Evolutionary conservation across 371 early-diverging fungal species (phyloP).

Genomic region (Blastocladiella emersonii): DNA sequence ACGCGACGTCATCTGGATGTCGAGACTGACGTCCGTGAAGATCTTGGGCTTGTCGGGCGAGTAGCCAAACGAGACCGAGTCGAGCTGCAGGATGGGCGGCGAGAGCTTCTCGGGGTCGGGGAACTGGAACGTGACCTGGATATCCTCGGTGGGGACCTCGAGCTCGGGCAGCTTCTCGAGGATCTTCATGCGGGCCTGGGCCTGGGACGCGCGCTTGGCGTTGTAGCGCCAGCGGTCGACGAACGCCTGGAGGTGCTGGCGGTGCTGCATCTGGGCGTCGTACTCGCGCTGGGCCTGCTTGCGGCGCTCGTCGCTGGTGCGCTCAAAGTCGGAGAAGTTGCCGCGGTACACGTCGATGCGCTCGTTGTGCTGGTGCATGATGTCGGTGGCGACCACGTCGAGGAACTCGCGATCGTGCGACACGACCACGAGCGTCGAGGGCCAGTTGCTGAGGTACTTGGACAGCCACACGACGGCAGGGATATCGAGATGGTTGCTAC

Average conservation of each 20-base stretch:
- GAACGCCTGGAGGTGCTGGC: slow-evolving; percentile 89
- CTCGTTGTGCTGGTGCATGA: slow-evolving; percentile 85
- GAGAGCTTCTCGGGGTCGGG: slow-evolving; percentile 62
- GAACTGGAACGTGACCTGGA: slow-evolving; percentile 77
- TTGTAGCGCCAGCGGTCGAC: slow-evolving; percentile 98
- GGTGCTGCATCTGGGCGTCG: slow-evolving; percentile 83
- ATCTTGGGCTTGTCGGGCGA: slow-evolving; percentile 45
- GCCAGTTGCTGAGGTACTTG: slow-evolving; percentile 77
- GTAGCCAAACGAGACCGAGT: slow-evolving; percentile 81
- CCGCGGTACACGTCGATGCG: slow-evolving; percentile 88
- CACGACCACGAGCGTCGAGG: slow-evolving; percentile 82
- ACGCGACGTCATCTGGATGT: slow-evolving; percentile 90
- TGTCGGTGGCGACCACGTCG: slow-evolving; percentile 92
- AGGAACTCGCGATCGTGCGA: slow-evolving; percentile 97
- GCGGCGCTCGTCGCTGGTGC: slow-evolving; percentile 77
- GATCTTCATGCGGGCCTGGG: slow-evolving; percentile 95
- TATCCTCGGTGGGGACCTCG: slow-evolving; percentile 65
- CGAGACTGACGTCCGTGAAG: slow-evolving; percentile 67
- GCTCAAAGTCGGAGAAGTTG: slow-evolving; percentile 79
- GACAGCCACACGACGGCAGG: slow-evolving; percentile 96
- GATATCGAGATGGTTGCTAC: slow-evolving; percentile 22
- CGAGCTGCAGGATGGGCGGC: slow-evolving; percentile 81
- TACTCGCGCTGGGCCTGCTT: slow-evolving; percentile 82
- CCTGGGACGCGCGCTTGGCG: slow-evolving; percentile 95
- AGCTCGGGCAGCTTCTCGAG: slow-evolving; percentile 90